Percentiles rank a stretch among this genome's conserved stretches.
Evolutionary conservation across 2,329 filamentous ascomycete genomes (phyloP).

Genomic region (Cordyceps cateniannulata): DNA sequence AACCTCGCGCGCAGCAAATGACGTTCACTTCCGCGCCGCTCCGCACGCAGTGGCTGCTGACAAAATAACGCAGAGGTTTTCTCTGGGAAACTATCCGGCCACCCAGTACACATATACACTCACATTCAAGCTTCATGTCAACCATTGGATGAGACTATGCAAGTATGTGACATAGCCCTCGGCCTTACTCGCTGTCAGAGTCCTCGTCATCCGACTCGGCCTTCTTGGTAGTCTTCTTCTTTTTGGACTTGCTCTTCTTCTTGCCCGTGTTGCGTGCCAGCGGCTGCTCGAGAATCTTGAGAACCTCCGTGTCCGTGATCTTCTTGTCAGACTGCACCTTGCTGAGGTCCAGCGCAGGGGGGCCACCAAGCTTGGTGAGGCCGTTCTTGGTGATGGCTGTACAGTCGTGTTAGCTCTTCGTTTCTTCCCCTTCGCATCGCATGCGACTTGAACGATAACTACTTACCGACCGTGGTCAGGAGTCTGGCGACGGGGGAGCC

Average conservation of each 20-base stretch:
- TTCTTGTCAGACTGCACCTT: slow-evolving; percentile 96
- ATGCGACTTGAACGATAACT: neutral
- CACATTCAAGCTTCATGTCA: neutral
- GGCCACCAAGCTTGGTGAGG: slow-evolving; percentile 74
- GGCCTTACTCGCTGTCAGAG: slow-evolving; percentile 20
- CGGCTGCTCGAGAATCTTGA: slow-evolving; percentile 89
- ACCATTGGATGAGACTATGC: slow-evolving; percentile 3
- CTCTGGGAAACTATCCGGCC: neutral
- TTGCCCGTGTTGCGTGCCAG: slow-evolving; percentile 81
- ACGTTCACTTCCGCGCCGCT: slow-evolving; percentile 4
- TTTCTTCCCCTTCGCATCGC: neutral
- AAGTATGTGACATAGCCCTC: neutral
- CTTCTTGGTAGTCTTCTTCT: slow-evolving; percentile 53
- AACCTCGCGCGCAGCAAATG: neutral
- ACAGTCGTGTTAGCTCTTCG: slow-evolving; percentile 7
- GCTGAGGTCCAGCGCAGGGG: slow-evolving; percentile 67
- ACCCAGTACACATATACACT: neutral
- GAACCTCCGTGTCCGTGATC: slow-evolving; percentile 90
- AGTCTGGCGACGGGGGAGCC: slow-evolving; percentile 75
- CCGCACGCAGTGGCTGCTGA: neutral
- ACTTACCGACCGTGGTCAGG: slow-evolving; percentile 87
- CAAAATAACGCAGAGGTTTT: neutral
- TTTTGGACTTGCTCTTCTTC: slow-evolving; percentile 89
- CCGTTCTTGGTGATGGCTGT: slow-evolving; percentile 96
- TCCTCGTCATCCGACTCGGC: slow-evolving; percentile 32